Conservation (phyloP, 371 early-diverging fungal species). For the Haplosporangium sp. region DNA sequence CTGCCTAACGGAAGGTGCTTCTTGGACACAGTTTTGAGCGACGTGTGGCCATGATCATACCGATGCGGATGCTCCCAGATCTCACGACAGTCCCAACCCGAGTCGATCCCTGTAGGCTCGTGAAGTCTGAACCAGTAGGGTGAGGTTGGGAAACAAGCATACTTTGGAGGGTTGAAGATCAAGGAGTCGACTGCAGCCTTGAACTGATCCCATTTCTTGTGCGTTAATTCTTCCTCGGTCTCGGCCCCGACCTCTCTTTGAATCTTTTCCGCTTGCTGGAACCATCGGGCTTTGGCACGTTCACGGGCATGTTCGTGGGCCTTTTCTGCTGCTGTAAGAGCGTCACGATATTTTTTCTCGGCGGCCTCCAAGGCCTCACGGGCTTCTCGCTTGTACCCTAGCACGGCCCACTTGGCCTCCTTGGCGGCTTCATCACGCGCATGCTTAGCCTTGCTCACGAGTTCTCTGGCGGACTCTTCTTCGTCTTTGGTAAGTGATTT, state of each 20-base stretch:
- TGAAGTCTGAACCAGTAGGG: constrained; percentile 34
- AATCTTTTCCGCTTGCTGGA: constrained; percentile 26
- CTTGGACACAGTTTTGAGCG: constrained; percentile 20
- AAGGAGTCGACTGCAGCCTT: constrained; percentile 36
- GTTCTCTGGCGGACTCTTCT: constrained; percentile 35
- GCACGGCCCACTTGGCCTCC: constrained; percentile 42
- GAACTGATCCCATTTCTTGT: constrained; percentile 34
- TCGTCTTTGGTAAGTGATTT: constrained; percentile 40
- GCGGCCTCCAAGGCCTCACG: constrained; percentile 23
- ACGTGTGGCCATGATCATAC: constrained; percentile 12
- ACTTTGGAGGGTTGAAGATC: constrained; percentile 38
- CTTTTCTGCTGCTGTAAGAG: constrained; percentile 23
- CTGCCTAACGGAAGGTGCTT: constrained; percentile 15
- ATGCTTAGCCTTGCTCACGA: constrained; percentile 31
- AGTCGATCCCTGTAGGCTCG: constrained; percentile 13
- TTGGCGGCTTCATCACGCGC: constrained; percentile 43
- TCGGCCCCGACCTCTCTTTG: constrained; percentile 27
- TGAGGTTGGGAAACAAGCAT: constrained; percentile 31
- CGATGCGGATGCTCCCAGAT: constrained; percentile 34
- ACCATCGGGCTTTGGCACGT: constrained; percentile 26
- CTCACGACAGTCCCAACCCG: constrained; percentile 40
- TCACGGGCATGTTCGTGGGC: constrained; percentile 25
- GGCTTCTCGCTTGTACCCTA: constrained; percentile 25
- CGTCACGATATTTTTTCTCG: constrained; percentile 29
- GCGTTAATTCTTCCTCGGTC: constrained; percentile 21